Percentiles rank a stretch among this genome's conserved stretches.
phyloP scores from a whole-genome alignment of 495 filamentous ascomycete species.

The Immersiella caudata region DNA sequence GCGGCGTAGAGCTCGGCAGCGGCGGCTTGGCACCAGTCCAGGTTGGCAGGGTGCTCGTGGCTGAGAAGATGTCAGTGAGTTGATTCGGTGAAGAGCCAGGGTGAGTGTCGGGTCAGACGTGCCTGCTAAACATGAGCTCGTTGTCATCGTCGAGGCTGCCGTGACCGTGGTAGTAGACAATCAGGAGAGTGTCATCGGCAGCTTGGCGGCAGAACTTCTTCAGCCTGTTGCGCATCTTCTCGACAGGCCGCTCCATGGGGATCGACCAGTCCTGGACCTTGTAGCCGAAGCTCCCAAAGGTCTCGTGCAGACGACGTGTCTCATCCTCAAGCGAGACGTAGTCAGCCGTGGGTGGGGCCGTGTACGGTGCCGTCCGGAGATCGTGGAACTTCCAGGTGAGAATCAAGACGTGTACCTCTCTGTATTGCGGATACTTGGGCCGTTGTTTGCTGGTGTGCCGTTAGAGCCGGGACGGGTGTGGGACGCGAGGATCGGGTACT shows the following conservation, averaged over 20 bases:
- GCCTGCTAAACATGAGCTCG: constrained; percentile 42
- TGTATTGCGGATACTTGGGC: constrained; percentile 26
- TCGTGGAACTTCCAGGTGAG: constrained; percentile 41
- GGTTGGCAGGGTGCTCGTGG: constrained; percentile 38
- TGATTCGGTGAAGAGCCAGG: neutral
- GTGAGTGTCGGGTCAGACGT: neutral
- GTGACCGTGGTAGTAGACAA: constrained; percentile 41
- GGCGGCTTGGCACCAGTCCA: constrained; percentile 34
- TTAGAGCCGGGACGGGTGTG: constrained; percentile 9
- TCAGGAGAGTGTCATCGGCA: constrained; percentile 35
- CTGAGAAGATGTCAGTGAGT: constrained; percentile 19
- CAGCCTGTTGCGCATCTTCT: constrained; percentile 22
- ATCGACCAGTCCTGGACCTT: constrained; percentile 34
- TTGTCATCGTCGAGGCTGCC: constrained; percentile 38
- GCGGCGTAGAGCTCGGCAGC: constrained; percentile 40
- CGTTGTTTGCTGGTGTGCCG: constrained; percentile 20
- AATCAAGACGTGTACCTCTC: constrained; percentile 35
- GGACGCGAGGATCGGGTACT: neutral
- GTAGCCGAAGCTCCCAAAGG: constrained; percentile 35
- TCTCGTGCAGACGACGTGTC: constrained; percentile 33
- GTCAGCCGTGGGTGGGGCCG: constrained; percentile 27
- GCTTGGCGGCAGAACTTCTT: constrained; percentile 32
- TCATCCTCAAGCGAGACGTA: constrained; percentile 40
- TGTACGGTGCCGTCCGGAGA: constrained; percentile 32
- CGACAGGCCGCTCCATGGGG: constrained; percentile 32